phyloP scores from a whole-genome alignment of 257 asterid genomes.

The Hygrophila difformis region DNA sequence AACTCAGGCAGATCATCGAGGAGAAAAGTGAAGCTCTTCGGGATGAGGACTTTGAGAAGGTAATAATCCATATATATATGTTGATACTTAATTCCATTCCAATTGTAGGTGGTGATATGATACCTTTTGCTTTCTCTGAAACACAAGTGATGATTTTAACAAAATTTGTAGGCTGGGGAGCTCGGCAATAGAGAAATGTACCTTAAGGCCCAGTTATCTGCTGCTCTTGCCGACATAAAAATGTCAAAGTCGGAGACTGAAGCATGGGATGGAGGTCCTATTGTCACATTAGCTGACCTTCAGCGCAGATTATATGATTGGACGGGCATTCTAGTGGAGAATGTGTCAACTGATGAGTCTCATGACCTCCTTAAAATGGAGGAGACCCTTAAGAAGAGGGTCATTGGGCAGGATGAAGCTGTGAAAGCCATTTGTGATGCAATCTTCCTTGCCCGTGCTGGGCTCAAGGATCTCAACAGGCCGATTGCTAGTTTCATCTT shows the following conservation, averaged over 20 bases:
- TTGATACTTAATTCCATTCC: slow-evolving; percentile 5
- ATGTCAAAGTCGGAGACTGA: slow-evolving; percentile 85
- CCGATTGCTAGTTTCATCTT: slow-evolving; percentile 89
- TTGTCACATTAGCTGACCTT: slow-evolving; percentile 85
- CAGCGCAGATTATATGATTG: slow-evolving; percentile 89
- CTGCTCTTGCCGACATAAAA: slow-evolving; percentile 73
- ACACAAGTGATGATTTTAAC: slow-evolving; percentile 1
- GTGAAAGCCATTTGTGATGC: slow-evolving; percentile 69
- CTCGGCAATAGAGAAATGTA: slow-evolving; percentile 95
- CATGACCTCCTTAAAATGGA: slow-evolving; percentile 95
- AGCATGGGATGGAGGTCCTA: slow-evolving; percentile 75
- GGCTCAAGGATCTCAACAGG: slow-evolving; percentile 73
- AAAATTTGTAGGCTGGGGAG: slow-evolving; percentile 72
- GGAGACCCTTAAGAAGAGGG: slow-evolving; percentile 68
- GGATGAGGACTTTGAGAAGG: slow-evolving; percentile 94
- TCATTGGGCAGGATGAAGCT: slow-evolving; percentile 88
- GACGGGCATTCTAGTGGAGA: slow-evolving; percentile 97
- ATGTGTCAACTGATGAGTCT: slow-evolving; percentile 85
- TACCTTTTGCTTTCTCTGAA: background rate
- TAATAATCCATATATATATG: slow-evolving; percentile 16
- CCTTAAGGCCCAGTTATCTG: slow-evolving; percentile 82
- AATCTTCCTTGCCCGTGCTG: slow-evolving; percentile 79
- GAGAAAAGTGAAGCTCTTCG: slow-evolving; percentile 96
- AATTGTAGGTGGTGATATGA: slow-evolving; percentile 5
- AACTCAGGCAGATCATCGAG: slow-evolving; percentile 90